A percentile compares a stretch with the other conserved stretches of the same genome.
Evolutionary conservation across 441 rosid species (phyloP).

Genomic region (Eutrema salsugineum): DNA sequence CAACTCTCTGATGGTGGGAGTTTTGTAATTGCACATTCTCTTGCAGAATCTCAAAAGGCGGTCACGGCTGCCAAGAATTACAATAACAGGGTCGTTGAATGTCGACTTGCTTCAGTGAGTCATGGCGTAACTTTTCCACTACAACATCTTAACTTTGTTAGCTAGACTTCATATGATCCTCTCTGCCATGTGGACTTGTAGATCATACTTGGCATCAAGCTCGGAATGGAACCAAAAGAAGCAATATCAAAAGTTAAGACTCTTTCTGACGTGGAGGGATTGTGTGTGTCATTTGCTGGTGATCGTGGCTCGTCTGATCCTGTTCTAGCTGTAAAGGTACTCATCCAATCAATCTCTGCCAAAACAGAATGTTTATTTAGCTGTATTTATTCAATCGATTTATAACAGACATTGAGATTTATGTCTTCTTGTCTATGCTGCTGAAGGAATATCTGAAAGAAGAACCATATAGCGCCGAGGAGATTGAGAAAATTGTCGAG

Average conservation of each 20-base stretch:
- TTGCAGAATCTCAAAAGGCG: conserved; percentile 97
- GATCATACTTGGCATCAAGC: conserved; percentile 85
- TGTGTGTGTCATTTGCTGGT: conserved; percentile 68
- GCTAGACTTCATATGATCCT: neutral
- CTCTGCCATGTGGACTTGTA: conserved; percentile 32
- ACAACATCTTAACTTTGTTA: neutral
- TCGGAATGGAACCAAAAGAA: conserved; percentile 74
- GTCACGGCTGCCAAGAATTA: conserved; percentile 97
- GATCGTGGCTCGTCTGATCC: conserved; percentile 67
- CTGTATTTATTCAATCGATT: neutral
- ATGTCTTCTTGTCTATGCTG: neutral
- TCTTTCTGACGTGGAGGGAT: conserved; percentile 89
- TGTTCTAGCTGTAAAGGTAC: conserved; percentile 82
- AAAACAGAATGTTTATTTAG: neutral
- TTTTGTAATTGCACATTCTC: conserved; percentile 89
- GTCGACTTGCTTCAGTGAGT: conserved; percentile 89
- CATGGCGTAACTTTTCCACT: neutral
- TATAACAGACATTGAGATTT: neutral
- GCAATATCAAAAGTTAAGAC: conserved; percentile 75
- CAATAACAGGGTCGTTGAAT: conserved; percentile 95
- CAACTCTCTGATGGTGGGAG: conserved; percentile 92
- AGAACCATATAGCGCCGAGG: conserved; percentile 74
- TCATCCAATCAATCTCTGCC: neutral
- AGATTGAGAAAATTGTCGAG: conserved; percentile 59
- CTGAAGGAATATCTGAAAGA: conserved; percentile 77